These are phyloP conservation scores for Evernia prunastri DNA, from an alignment of 495 filamentous ascomycete species.

Conservation along the genomic window DNA sequence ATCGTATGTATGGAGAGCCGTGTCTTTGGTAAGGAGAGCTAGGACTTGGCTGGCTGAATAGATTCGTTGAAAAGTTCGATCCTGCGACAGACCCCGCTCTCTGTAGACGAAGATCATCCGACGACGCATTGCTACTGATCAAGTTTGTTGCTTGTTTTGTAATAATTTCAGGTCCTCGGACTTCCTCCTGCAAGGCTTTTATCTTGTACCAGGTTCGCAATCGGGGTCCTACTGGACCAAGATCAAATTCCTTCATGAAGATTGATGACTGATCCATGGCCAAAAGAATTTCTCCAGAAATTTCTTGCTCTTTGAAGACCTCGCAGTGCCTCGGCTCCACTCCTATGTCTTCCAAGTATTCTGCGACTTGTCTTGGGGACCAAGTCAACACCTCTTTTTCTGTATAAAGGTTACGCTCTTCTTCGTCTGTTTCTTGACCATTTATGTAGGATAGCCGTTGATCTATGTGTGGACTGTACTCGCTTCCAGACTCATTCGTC, in stretches of 20 bases:
- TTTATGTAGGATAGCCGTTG: constrained; percentile 83
- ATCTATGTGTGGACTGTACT: constrained; percentile 74
- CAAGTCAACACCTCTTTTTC: constrained; percentile 64
- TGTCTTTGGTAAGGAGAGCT: constrained; percentile 6
- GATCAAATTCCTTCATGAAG: constrained; percentile 90
- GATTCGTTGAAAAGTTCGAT: constrained; percentile 28
- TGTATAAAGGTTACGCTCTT: constrained; percentile 49
- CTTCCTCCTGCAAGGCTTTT: constrained; percentile 79
- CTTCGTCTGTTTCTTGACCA: constrained; percentile 78
- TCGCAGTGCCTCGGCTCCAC: constrained; percentile 83
- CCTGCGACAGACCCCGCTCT: constrained; percentile 34
- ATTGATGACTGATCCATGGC: constrained; percentile 91
- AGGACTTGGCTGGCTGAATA: constrained; percentile 28
- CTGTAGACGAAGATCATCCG: constrained; percentile 39
- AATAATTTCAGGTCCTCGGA: constrained; percentile 40
- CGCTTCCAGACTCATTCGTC: constrained; percentile 77
- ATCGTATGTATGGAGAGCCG: constrained; percentile 13
- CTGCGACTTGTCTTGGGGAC: constrained; percentile 71
- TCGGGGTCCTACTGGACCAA: constrained; percentile 81
- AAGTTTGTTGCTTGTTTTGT: constrained; percentile 28
- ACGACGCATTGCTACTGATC: constrained; percentile 27
- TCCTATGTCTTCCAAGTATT: constrained; percentile 72
- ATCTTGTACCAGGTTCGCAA: constrained; percentile 95
- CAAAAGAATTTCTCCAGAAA: constrained; percentile 84
- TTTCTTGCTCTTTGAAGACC: constrained; percentile 93